Evolutionary conservation across 2,329 filamentous ascomycete genomes (phyloP).

Genomic region (Aspergillus sp.): DNA sequence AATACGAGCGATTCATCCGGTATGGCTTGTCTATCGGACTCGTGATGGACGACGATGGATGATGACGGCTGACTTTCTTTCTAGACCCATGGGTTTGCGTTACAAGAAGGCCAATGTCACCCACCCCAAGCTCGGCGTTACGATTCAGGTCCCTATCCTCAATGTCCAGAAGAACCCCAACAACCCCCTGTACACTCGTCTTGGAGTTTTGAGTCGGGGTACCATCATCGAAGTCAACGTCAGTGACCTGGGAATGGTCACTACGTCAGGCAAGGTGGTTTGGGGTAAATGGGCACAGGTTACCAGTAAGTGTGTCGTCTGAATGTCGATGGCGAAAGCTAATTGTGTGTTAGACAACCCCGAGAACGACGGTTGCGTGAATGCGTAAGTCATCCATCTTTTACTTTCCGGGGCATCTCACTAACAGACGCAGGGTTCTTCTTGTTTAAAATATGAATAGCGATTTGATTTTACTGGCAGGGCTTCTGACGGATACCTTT

Average conservation of each 20-base stretch:
- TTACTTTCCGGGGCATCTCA: background rate
- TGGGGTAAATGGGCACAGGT: conserved; percentile 85
- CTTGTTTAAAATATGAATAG: conserved; percentile 4
- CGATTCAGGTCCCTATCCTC: conserved; percentile 80
- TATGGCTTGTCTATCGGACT: background rate
- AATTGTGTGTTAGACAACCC: conserved; percentile 25
- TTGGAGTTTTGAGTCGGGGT: conserved; percentile 85
- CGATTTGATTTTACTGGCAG: background rate
- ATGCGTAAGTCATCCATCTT: conserved; percentile 43
- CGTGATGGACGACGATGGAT: background rate
- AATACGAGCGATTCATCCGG: conserved; percentile 68
- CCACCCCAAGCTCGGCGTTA: conserved; percentile 74
- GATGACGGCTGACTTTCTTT: background rate
- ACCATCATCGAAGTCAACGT: conserved; percentile 91
- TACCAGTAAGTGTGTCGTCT: conserved; percentile 30
- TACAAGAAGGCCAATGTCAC: conserved; percentile 77
- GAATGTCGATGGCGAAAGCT: background rate
- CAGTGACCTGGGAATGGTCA: conserved; percentile 84
- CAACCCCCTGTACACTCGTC: conserved; percentile 86
- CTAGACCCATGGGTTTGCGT: conserved; percentile 67
- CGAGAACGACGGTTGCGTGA: conserved; percentile 64
- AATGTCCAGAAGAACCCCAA: conserved; percentile 82
- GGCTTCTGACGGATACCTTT: background rate
- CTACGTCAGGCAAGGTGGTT: conserved; percentile 86
- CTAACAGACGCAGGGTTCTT: background rate